Percentiles rank a stretch among this genome's conserved stretches.
Conservation (phyloP, 1,139 yeast genomes). For the Zygotorulaspora mrakii region DNA sequence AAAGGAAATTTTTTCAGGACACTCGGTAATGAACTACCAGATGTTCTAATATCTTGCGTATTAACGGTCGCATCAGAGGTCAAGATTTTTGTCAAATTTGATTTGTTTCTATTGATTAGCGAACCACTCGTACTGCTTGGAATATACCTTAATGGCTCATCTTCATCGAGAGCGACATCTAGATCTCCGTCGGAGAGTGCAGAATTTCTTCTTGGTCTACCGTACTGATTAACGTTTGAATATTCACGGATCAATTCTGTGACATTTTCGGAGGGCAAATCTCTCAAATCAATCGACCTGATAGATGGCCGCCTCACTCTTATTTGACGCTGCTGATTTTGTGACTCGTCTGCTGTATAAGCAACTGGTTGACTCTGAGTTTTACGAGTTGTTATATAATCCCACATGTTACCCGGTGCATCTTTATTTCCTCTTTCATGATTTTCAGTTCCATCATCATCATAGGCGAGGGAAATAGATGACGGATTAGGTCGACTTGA, state of each 20-base stretch:
- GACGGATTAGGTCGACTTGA: conserved; percentile 5
- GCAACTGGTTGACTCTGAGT: conserved; percentile 27
- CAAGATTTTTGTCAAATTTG: conserved; percentile 32
- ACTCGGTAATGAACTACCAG: conserved; percentile 31
- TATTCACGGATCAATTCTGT: conserved; percentile 59
- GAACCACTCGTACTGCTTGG: conserved; percentile 7
- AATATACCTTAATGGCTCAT: conserved; percentile 2
- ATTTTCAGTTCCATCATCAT: too few species aligned
- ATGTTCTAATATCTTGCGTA: conserved; percentile 32
- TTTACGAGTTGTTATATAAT: conserved; percentile 10
- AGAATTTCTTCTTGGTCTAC: conserved; percentile 24
- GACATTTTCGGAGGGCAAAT: conserved; percentile 49
- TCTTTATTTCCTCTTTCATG: not conserved
- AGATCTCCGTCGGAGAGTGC: conserved; percentile 7
- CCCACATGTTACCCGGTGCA: conserved; percentile 9
- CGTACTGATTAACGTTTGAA: conserved; percentile 45
- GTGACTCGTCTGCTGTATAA: conserved; percentile 15
- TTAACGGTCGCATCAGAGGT: conserved; percentile 37
- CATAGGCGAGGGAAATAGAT: conserved; percentile 5
- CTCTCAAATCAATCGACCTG: conserved; percentile 37
- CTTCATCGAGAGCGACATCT: conserved; percentile 3
- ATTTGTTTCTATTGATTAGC: conserved; percentile 15
- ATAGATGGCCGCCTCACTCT: too few species aligned
- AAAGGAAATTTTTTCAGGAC: conserved; percentile 32
- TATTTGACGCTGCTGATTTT: conserved; percentile 4